These are phyloP conservation scores for Alternaria arborescens DNA, from an alignment of 2,329 filamentous ascomycete genomes.

Conservation along the genomic window DNA sequence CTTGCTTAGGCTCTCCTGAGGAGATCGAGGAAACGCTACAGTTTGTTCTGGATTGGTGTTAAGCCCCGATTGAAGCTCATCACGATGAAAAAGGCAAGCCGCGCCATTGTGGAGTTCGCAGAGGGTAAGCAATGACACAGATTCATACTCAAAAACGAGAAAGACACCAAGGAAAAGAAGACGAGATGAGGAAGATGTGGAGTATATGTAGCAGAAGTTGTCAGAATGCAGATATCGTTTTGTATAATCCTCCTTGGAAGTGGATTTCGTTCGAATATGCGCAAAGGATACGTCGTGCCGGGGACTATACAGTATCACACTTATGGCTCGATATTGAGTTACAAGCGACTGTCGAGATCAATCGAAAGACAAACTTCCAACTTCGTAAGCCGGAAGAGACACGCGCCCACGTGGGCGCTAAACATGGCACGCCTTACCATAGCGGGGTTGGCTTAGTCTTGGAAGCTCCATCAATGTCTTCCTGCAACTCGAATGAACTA, in stretches of 20 bases:
- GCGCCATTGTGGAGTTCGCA: not conserved
- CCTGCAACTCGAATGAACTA: not conserved
- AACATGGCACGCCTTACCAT: not conserved
- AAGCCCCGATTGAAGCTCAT: not conserved
- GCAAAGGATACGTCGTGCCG: not conserved
- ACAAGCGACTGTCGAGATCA: not conserved
- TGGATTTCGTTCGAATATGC: not conserved
- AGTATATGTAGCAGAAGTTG: not conserved
- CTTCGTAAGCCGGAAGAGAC: not conserved
- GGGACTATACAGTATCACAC: not conserved
- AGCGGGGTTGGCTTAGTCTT: not conserved
- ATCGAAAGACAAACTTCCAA: not conserved
- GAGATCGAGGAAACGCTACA: not conserved
- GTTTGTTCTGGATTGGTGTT: not conserved
- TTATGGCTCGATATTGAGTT: not conserved
- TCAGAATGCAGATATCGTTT: not conserved
- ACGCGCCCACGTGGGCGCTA: not conserved
- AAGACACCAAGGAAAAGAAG: not conserved
- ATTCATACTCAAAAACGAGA: not conserved
- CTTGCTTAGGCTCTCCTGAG: not conserved
- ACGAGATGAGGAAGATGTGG: not conserved
- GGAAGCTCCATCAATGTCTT: not conserved
- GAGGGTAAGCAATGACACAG: not conserved
- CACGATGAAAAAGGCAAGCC: not conserved
- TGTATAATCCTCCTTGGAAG: not conserved